phyloP scores from a whole-genome alignment of 2,329 filamentous ascomycete species.

The Lasiodiplodia citricola region DNA sequence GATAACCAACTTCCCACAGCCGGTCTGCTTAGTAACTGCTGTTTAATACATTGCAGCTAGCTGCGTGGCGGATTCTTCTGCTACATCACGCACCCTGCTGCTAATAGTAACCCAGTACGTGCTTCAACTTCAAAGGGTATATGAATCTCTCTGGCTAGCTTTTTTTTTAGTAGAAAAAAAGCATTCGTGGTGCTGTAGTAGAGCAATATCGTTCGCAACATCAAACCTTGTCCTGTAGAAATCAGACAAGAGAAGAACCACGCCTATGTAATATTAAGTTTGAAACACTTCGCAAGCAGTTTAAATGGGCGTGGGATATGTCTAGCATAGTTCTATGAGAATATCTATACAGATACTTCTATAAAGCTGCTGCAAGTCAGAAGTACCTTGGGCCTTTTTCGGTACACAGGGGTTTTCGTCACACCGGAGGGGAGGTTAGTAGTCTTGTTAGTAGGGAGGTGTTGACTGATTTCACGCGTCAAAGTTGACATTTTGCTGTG shows the following conservation, averaged over 20 bases:
- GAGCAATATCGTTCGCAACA: slow-evolving; percentile 6
- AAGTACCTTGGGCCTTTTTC: not conserved
- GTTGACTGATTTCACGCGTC: too few species aligned
- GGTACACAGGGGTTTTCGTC: not conserved
- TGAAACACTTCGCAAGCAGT: not conserved
- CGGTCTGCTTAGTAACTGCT: too few species aligned
- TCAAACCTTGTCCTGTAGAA: not conserved
- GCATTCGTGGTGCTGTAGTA: not conserved
- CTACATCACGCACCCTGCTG: not conserved
- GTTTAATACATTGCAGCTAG: too few species aligned
- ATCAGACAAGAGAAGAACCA: not conserved
- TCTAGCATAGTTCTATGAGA: not conserved
- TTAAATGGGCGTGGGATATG: not conserved
- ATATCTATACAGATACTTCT: not conserved
- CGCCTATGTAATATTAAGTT: not conserved
- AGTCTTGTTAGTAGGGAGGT: too few species aligned
- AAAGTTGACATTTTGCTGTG: too few species aligned
- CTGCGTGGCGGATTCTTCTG: slow-evolving; percentile 5
- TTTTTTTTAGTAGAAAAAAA: not conserved
- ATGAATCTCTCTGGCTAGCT: not conserved
- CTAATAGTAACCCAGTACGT: not conserved
- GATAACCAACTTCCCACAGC: too few species aligned
- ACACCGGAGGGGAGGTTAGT: not conserved
- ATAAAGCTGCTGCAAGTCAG: not conserved
- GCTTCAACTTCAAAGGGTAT: not conserved